Evolutionary conservation across 2,329 filamentous ascomycete species (phyloP).

Genomic region (Dactylonectria macrodidyma): DNA sequence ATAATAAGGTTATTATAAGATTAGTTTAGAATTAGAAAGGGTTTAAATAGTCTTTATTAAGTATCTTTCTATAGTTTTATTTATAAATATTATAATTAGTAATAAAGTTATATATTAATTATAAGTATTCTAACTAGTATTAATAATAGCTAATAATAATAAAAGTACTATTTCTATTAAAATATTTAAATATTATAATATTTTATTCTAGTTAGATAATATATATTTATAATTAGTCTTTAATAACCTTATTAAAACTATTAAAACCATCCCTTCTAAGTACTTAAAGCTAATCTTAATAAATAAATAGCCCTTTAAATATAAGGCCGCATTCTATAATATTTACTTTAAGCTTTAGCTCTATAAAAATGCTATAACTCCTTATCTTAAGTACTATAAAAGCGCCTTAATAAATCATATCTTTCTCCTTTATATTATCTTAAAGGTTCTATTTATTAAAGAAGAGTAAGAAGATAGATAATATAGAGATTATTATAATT

Average conservation of each 20-base stretch:
- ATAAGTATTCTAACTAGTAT: not conserved
- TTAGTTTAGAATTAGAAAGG: not conserved
- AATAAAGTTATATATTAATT: not conserved
- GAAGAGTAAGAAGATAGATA: no score
- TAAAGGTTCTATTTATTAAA: no score
- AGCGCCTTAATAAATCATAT: no score
- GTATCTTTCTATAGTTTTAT: not conserved
- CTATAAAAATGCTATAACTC: not conserved
- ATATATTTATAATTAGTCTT: not conserved
- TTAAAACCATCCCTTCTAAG: not conserved
- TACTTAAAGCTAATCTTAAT: not conserved
- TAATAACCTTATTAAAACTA: not conserved
- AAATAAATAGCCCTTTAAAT: not conserved
- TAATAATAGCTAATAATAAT: not conserved
- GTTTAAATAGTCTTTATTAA: not conserved
- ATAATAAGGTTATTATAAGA: not conserved
- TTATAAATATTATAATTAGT: not conserved
- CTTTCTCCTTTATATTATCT: no score
- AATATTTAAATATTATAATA: not conserved
- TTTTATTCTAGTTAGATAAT: not conserved
- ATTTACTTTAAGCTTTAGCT: not conserved
- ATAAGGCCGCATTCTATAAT: not conserved
- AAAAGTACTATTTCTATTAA: not conserved
- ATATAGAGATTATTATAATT: no score
- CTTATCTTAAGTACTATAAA: not conserved